These are phyloP conservation scores for Mycena leptocephala DNA, from an alignment of 768 basidiomycete species.

Conservation along the genomic window DNA sequence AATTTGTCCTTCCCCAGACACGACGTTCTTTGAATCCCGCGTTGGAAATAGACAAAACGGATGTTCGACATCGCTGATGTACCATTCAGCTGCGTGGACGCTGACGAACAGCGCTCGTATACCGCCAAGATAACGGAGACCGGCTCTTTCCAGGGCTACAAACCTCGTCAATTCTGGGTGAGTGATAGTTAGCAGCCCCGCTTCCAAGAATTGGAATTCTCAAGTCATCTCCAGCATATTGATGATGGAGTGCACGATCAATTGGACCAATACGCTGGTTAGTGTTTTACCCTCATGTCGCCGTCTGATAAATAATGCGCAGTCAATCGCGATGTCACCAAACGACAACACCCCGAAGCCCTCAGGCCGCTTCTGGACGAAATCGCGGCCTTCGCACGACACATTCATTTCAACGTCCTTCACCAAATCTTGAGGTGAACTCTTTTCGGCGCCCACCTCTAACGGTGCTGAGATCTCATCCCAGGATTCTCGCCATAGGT, in stretches of 20 bases:
- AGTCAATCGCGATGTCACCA: constrained; percentile 69
- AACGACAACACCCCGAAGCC: constrained; percentile 64
- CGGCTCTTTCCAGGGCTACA: constrained; percentile 72
- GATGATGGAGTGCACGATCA: constrained; percentile 77
- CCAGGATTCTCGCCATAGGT: constrained; percentile 64
- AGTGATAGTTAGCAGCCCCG: constrained; percentile 10
- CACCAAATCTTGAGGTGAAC: constrained; percentile 62
- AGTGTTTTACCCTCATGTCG: constrained; percentile 25
- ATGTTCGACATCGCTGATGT: constrained; percentile 68
- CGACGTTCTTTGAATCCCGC: neutral
- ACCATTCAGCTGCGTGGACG: constrained; percentile 57
- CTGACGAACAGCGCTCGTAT: constrained; percentile 62
- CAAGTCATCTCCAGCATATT: constrained; percentile 61
- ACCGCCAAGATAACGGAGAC: constrained; percentile 56
- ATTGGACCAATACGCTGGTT: constrained; percentile 76
- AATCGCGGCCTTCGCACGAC: constrained; percentile 63
- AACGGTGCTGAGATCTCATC: neutral
- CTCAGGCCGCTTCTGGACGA: constrained; percentile 69
- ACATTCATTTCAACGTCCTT: constrained; percentile 69
- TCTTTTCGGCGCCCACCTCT: neutral
- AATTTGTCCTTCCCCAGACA: neutral
- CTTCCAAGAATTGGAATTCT: neutral
- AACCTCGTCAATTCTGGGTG: constrained; percentile 70
- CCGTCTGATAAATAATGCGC: neutral
- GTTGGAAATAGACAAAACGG: constrained; percentile 53